A percentile compares a stretch with the other conserved stretches of the same genome.
phyloP scores from a whole-genome alignment of 2,329 filamentous ascomycete species.

The Myriosclerotinia duriaeana region DNA sequence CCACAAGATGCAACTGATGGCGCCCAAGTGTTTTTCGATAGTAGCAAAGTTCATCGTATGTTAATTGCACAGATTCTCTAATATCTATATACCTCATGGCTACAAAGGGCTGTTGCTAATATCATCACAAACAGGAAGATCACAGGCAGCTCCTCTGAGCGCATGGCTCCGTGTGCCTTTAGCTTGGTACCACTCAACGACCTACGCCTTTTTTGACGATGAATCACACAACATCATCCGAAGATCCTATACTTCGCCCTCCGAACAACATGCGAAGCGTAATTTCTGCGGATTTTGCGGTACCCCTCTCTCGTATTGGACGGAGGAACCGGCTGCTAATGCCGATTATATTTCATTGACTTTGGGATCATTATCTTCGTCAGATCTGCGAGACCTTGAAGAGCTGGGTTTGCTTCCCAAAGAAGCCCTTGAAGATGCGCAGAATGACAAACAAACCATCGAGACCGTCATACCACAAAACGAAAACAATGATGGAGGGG shows the following conservation, averaged over 20 bases:
- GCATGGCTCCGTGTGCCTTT: constrained; percentile 83
- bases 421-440: constrained; percentile 42
- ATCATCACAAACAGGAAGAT: constrained; percentile 52
- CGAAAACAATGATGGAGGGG: constrained; percentile 29
- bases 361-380: constrained; percentile 70
- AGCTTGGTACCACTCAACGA: constrained; percentile 74
- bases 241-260: constrained; percentile 62
- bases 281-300: constrained; percentile 93
- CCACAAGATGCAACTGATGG: constrained; percentile 57
- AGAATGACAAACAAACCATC: constrained; percentile 34
- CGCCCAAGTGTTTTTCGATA: constrained; percentile 67
- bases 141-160: constrained; percentile 70
- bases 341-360: constrained; percentile 79
- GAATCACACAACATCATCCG: constrained; percentile 69
- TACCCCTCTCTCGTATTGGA: constrained; percentile 81
- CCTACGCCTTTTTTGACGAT: constrained; percentile 73
- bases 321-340: constrained; percentile 67
- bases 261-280: constrained; percentile 58
- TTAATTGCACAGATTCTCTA: neutral
- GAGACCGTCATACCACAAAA: constrained; percentile 35
- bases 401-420: constrained; percentile 71
- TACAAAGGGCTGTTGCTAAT: constrained; percentile 10
- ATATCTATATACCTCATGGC: constrained; percentile 1
- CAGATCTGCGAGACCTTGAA: constrained; percentile 71
- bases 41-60: constrained; percentile 62